Evolutionary conservation across 768 basidiomycete species (phyloP).

Genomic region (Chiua virens): DNA sequence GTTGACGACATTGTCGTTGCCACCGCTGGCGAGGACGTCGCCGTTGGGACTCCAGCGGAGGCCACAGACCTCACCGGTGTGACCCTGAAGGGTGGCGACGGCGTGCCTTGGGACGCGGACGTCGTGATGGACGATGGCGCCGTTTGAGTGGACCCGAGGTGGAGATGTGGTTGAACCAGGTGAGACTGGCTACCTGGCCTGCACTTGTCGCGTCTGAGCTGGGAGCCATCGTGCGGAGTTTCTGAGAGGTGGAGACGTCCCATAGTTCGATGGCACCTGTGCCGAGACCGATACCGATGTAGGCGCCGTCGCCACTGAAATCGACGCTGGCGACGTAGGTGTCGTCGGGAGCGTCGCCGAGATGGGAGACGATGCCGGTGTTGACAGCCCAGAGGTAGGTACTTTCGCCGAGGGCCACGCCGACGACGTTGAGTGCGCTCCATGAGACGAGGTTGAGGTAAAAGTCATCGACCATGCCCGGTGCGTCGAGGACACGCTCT

Average conservation of each 20-base stretch:
- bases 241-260: constrained; percentile 79
- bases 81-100: constrained; percentile 86
- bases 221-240: constrained; percentile 84
- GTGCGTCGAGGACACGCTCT: constrained; percentile 93
- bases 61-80: constrained; percentile 92
- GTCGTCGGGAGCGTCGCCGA: constrained; percentile 74
- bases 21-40: constrained; percentile 89
- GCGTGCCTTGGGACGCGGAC: constrained; percentile 86
- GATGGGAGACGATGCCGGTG: constrained; percentile 75
- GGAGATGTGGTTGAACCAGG: constrained; percentile 86
- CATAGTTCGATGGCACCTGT: constrained; percentile 92
- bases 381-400: constrained; percentile 97
- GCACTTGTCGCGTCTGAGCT: constrained; percentile 24
- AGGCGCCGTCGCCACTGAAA: constrained; percentile 78
- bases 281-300: constrained; percentile 78
- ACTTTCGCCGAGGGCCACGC: constrained; percentile 82
- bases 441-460: constrained; percentile 94
- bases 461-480: constrained; percentile 92
- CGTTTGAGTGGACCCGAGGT: constrained; percentile 89
- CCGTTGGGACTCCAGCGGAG: constrained; percentile 88
- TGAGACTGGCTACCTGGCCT: constrained; percentile 78
- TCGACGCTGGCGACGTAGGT: constrained; percentile 75
- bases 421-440: constrained; percentile 83
- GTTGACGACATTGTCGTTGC: constrained; percentile 97
- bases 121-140: constrained; percentile 96